phyloP scores from a whole-genome alignment of 352 stramenopile species.

The Phytophthora pisi region DNA sequence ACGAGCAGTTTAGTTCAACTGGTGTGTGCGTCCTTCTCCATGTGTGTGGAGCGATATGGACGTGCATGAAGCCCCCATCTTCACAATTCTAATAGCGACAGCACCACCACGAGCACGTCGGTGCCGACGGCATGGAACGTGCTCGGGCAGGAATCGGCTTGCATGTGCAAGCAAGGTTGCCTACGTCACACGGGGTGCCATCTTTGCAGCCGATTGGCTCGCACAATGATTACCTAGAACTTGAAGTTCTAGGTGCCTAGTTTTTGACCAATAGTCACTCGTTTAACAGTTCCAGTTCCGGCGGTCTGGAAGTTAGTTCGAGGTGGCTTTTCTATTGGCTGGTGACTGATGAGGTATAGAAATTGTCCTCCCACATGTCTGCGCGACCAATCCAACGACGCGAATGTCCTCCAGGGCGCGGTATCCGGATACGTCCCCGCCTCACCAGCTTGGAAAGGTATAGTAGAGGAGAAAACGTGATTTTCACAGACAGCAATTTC shows the following conservation, averaged over 20 bases:
- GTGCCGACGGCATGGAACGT: background rate
- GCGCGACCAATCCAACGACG: background rate
- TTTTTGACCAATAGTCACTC: constrained; percentile 1
- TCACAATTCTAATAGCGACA: background rate
- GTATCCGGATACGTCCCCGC: too few relatives aligned
- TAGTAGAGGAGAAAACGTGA: too few relatives aligned
- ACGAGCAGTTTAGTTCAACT: constrained; percentile 26
- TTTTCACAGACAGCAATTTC: too few relatives aligned
- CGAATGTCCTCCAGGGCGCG: too few relatives aligned
- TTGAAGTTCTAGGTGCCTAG: constrained; percentile 14
- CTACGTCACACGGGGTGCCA: background rate
- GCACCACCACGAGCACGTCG: background rate
- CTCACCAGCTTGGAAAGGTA: too few relatives aligned
- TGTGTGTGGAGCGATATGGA: background rate
- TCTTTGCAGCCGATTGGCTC: background rate
- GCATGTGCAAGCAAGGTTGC: constrained; percentile 10
- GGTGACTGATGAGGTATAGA: background rate
- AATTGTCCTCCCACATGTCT: background rate
- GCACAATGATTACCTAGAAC: constrained; percentile 15
- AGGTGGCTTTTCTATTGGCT: constrained; percentile 1
- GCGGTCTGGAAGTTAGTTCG: constrained; percentile 21
- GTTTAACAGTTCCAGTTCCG: constrained; percentile 29
- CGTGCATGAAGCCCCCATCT: background rate
- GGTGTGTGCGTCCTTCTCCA: background rate
- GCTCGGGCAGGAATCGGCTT: background rate